Conservation (phyloP, 192 early-diverging fungal genomes). For the Mortierella alpina region DNA sequence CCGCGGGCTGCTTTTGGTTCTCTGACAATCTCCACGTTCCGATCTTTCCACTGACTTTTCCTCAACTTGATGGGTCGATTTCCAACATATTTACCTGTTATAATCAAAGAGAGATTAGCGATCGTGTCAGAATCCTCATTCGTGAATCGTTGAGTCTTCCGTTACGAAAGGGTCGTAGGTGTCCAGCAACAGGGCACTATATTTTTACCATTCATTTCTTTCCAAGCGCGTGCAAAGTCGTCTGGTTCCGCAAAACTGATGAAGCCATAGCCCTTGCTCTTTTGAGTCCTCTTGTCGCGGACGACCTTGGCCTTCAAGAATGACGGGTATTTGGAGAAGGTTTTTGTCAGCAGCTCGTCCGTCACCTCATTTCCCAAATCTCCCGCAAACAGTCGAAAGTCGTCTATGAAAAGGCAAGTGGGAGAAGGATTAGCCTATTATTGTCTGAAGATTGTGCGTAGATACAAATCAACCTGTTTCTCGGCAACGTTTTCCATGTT, state of each 20-base stretch:
- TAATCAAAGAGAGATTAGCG: conserved; percentile 8
- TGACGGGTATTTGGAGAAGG: conserved; percentile 88
- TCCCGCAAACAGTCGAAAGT: conserved; percentile 94
- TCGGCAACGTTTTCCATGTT: not conserved
- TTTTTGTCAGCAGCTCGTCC: conserved; percentile 79
- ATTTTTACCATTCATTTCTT: conserved; percentile 90
- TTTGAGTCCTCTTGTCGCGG: conserved; percentile 84
- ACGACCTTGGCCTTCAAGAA: conserved; percentile 88
- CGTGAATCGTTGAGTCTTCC: not conserved
- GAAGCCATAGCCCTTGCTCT: conserved; percentile 95
- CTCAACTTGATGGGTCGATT: conserved; percentile 94
- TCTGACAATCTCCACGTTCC: conserved; percentile 76
- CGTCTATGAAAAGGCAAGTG: conserved; percentile 64
- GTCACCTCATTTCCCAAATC: conserved; percentile 96
- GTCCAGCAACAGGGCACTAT: not conserved
- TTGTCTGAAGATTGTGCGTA: not conserved
- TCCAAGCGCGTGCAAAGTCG: conserved; percentile 93
- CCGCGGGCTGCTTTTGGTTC: conserved; percentile 39
- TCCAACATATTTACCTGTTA: conserved; percentile 92
- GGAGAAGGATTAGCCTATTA: not conserved
- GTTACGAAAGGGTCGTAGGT: not conserved
- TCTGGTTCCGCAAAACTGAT: conserved; percentile 91
- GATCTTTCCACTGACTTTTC: conserved; percentile 93
- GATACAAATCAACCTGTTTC: not conserved
- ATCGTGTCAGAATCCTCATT: not conserved